Conservation (phyloP, 371 early-diverging fungal genomes). For the Mycotypha africana region DNA sequence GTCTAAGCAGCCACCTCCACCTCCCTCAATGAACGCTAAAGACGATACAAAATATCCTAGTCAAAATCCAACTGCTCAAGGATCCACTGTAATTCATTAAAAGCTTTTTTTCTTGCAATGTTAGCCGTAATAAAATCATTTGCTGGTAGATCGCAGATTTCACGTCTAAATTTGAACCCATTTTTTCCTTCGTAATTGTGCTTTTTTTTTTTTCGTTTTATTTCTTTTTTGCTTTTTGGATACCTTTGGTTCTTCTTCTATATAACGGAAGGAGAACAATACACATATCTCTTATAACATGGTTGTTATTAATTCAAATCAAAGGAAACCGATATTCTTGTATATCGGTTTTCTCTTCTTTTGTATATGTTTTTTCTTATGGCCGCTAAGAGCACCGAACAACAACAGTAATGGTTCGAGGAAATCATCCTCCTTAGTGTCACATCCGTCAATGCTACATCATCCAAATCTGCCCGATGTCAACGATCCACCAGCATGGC, state of each 20-base stretch:
- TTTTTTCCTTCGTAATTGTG: no score
- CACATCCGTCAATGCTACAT: slow-evolving; percentile 7
- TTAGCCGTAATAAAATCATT: no score
- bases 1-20: slow-evolving; percentile 33
- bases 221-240: neutral
- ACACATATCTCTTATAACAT: no score
- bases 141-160: no score
- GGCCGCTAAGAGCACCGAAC: slow-evolving; percentile 9
- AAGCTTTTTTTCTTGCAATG: no score
- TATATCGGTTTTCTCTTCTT: slow-evolving; percentile 1
- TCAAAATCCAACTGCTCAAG: no score
- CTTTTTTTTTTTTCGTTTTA: no score
- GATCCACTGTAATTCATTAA: no score
- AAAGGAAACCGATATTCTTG: slow-evolving; percentile 16
- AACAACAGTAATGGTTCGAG: neutral
- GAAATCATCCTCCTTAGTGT: neutral
- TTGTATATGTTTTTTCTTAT: slow-evolving; percentile 11
- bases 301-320: slow-evolving; percentile 15
- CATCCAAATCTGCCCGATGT: slow-evolving; percentile 21
- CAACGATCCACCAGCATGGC: slow-evolving; percentile 19
- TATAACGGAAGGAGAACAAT: no score
- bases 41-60: neutral
- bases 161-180: no score
- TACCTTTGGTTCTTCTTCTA: neutral
- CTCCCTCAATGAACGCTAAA: slow-evolving; percentile 21